phyloP scores from a whole-genome alignment of 257 asterid genomes.

The Scutellaria barbata region DNA sequence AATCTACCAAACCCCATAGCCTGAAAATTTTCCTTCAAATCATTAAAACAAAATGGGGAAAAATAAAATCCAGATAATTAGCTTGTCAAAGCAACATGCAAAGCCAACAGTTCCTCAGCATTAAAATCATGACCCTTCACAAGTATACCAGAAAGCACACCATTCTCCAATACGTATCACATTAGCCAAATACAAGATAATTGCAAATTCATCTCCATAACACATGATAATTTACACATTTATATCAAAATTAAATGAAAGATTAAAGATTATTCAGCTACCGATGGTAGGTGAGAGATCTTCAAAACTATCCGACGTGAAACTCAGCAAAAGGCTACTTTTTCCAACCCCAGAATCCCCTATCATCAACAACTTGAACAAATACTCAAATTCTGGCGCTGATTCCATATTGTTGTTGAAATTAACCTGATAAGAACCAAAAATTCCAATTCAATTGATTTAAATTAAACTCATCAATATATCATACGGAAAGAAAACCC shows the following conservation, averaged over 20 bases:
- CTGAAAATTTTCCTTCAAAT: not conserved
- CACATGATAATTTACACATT: not conserved
- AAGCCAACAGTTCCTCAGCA: not conserved
- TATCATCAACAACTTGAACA: constrained; percentile 66
- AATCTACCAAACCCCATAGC: constrained; percentile 3
- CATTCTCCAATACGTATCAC: constrained; percentile 1
- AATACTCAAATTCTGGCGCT: constrained; percentile 56
- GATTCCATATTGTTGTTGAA: constrained; percentile 44
- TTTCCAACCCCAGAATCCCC: constrained; percentile 99
- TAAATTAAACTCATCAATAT: constrained; percentile 17
- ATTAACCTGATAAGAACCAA: constrained; percentile 33
- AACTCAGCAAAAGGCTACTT: constrained; percentile 85
- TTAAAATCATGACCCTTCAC: not conserved
- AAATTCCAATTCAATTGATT: not conserved
- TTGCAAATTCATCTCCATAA: not conserved
- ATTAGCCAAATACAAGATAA: constrained; percentile 2
- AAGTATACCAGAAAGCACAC: not conserved
- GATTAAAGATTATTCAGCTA: constrained; percentile 28
- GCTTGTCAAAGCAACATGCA: not conserved
- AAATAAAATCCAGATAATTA: not conserved
- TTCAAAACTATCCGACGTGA: constrained; percentile 82
- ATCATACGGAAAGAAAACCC: constrained; percentile 18
- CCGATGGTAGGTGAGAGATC: constrained; percentile 88
- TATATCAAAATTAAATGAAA: constrained; percentile 14
- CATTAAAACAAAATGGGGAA: not conserved